Percentiles rank a stretch among this genome's conserved stretches.
Conservation (phyloP, 768 basidiomycete species). For the Panaeolus cyanescens region DNA sequence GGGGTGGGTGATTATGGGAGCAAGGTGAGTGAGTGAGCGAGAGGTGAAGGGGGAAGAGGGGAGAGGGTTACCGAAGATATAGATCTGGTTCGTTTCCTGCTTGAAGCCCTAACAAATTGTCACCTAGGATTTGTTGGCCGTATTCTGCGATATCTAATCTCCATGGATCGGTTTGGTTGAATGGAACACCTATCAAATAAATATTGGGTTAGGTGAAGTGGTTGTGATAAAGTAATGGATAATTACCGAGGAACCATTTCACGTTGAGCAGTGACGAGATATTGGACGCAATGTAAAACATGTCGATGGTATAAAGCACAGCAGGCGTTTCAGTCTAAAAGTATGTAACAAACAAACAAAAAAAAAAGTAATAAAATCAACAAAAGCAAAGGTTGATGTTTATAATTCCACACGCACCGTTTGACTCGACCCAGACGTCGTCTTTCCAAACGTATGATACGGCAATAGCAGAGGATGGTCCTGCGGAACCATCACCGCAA, state of each 20-base stretch:
- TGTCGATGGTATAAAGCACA: constrained; percentile 60
- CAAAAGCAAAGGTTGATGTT: too few species aligned
- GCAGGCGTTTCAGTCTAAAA: not conserved
- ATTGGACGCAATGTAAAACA: constrained; percentile 54
- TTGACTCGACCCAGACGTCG: constrained; percentile 23
- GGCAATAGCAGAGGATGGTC: not conserved
- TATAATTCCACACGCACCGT: constrained; percentile 17
- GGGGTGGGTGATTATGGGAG: too few species aligned
- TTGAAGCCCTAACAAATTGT: constrained; percentile 64
- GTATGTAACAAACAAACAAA: too few species aligned
- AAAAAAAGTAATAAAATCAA: not conserved
- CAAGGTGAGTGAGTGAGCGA: not conserved
- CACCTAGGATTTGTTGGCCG: constrained; percentile 65
- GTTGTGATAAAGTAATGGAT: not conserved
- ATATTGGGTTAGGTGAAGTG: not conserved
- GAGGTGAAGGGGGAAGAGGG: constrained; percentile 7
- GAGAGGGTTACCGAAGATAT: constrained; percentile 41
- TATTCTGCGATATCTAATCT: constrained; percentile 55
- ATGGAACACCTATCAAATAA: constrained; percentile 41
- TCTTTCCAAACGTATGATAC: not conserved
- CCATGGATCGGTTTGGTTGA: constrained; percentile 63
- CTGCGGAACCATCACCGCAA: constrained; percentile 45
- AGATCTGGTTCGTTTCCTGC: constrained; percentile 83
- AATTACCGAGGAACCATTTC: constrained; percentile 53
- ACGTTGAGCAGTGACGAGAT: constrained; percentile 65